Evolutionary conservation across 2,329 filamentous ascomycete genomes (phyloP), one percentile per base, ranked within the genome.

Genomic region (Mariannaea sp.): DNA sequence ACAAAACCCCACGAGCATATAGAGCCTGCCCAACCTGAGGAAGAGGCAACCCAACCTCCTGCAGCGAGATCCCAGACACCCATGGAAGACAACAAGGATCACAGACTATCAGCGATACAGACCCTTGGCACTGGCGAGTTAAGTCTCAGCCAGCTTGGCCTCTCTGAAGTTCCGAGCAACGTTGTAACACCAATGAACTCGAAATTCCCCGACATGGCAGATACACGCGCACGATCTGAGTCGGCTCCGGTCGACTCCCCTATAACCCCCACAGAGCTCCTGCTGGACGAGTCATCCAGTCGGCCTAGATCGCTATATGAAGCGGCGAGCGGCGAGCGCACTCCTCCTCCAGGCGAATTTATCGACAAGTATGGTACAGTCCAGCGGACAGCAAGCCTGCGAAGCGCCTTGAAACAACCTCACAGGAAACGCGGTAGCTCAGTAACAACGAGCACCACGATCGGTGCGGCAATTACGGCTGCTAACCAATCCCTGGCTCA

Each of bases 101-200:
- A 81, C 56, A 89, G 85, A 65, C 86, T 91, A 61, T 84, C 86
- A 10, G 92, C 94, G 1, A 83, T 97, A 2, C 91, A 93, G 67
- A 97, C 94, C 1, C 79, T 99, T 43, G 94, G 94, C 10, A 85
- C 85, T 65, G 94, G 94, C 5, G 90, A 97, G 67, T 77, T 99
- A 41, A 96, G 90, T 70, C 80, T 97, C 51, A 92, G 90, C 65
- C 90, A 96, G 67, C 78, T 97, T 35, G 93, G 93, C 27, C 89
- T 97, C 49, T 72, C 80, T 9, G 87, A 90, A 43, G 68, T 76
- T n/a, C 75, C 77, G 12, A 80, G 75, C 64, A 71, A 75, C 42
- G 71, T 81, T n/a, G 71, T 79, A 42, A 86, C 81, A 26, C 81
- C 84, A 3, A 78, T 81, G 62, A 77, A 74, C 39, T 76, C 82